Evolutionary conservation across 495 filamentous ascomycete genomes (phyloP), one percentile per base, ranked within the genome.

Genomic region (Penicillium psychrofluorescens): DNA sequence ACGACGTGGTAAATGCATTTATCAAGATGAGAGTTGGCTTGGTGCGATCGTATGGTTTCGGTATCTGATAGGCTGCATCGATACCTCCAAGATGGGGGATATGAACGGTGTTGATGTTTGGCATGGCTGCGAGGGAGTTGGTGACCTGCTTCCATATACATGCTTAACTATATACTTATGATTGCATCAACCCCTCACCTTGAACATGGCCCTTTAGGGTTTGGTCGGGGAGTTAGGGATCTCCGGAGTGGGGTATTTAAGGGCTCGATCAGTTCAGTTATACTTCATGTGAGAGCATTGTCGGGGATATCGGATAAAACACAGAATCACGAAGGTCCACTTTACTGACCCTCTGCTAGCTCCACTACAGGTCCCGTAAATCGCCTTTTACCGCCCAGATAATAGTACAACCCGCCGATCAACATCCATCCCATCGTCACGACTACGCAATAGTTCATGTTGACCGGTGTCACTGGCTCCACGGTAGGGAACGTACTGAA

Each of bases 21-120:
- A 71, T 46, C 10, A 68, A 47, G 9, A 71, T 55, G 2, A 62
- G 45, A 7, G 67, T 71, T 11, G 67, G 64, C 48, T 71, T 69
- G 2, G 45, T 38, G 5, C 52, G 48, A 44, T 71, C 61, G 44
- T 63, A 61, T 10, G 57, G 46, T 29, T 50, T 13, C 6, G 62
- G 49, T 49, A 67, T 61, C 14, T 60, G 56, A 43, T 67, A 70
- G 13, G 48, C 58, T 1, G 49, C 64, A 4, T 50, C 54, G 38
- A 62, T 62, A 4, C 60, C 67, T n/a, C 61, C 63, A 12, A 71
- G 46, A 44, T 68, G 64, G 36, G 67, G 49, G 22, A 71, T 64
- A 5, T 35, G 29, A 31, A 69, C 36, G 6, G 44, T 66, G 16
- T 62, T 54, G 0, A 45, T 56, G 16, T 40, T 46, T 1, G 50